These are phyloP conservation scores for Fraxinus sp. DNA, from an alignment of 305 asterid genomes.

Conservation along the genomic window DNA sequence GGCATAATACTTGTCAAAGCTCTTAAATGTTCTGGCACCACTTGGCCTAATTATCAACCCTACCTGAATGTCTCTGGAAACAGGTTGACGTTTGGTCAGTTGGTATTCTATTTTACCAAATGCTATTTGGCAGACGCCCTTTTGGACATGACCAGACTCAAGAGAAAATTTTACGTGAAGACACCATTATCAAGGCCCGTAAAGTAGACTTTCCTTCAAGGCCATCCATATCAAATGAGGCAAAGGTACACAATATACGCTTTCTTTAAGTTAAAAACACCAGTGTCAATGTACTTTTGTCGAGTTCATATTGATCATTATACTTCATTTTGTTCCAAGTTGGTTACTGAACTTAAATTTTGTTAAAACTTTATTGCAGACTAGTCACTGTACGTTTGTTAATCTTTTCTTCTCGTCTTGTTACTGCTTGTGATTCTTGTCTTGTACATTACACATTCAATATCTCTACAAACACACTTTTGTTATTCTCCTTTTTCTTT, in stretches of 20 bases:
- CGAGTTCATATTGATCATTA: neutral
- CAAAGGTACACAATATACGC: conserved; percentile 52
- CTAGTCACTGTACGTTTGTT: neutral
- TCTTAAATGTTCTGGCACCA: neutral
- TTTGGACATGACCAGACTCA: conserved; percentile 96
- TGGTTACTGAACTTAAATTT: neutral
- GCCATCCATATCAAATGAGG: conserved; percentile 88
- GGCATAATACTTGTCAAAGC: neutral
- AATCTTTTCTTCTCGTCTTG: neutral
- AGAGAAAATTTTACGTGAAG: conserved; percentile 93
- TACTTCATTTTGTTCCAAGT: neutral
- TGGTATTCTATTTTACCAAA: conserved; percentile 89
- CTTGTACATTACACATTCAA: neutral
- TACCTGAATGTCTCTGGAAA: conserved; percentile 20
- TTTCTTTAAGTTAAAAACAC: neutral
- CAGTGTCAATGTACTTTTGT: neutral
- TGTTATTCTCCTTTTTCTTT: neutral
- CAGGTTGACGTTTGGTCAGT: conserved; percentile 99
- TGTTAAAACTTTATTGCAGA: neutral
- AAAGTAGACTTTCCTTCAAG: conserved; percentile 92
- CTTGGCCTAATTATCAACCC: neutral
- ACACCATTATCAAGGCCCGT: conserved; percentile 90
- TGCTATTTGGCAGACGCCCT: conserved; percentile 95
- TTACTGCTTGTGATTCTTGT: neutral
- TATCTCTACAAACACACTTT: neutral